Percentiles rank a stretch among this genome's conserved stretches.
These are phyloP conservation scores for Endothia cerciana DNA, from an alignment of 2,329 filamentous ascomycete genomes.

Conservation along the genomic window DNA sequence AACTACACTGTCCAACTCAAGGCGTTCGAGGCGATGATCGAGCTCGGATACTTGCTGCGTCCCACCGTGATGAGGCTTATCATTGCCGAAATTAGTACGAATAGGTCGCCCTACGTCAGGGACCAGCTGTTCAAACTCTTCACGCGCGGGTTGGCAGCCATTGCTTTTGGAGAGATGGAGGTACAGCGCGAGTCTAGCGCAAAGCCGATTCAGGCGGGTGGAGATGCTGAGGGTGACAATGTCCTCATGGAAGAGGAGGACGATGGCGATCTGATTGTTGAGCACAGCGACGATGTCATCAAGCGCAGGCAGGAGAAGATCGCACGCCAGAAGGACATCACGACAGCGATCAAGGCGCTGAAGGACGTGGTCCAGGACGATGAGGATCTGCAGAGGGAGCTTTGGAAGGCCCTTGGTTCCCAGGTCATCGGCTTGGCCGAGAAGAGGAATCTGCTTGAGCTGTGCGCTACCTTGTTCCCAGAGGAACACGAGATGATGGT, in stretches of 20 bases:
- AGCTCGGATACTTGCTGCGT: conserved; percentile 64
- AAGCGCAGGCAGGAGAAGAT: conserved; percentile 51
- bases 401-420: conserved; percentile 57
- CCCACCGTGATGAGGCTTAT: conserved; percentile 59
- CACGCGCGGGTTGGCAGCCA: conserved; percentile 61
- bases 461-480: conserved; percentile 55
- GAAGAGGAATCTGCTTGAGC: conserved; percentile 53
- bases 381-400: conserved; percentile 45
- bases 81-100: conserved; percentile 61
- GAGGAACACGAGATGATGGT: conserved; percentile 51
- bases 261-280: conserved; percentile 51
- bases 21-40: conserved; percentile 65
- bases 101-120: conserved; percentile 66
- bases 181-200: conserved; percentile 17
- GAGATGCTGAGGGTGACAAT: conserved; percentile 16
- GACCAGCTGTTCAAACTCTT: conserved; percentile 63
- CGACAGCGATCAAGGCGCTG: conserved; percentile 50
- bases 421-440: conserved; percentile 51
- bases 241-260: conserved; percentile 33
- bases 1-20: conserved; percentile 67
- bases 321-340: conserved; percentile 52
- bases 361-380: conserved; percentile 53
- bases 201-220: conserved; percentile 10
- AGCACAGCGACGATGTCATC: conserved; percentile 48
- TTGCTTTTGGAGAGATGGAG: conserved; percentile 63